These are phyloP conservation scores for Fragilaria crotonensis DNA, from an alignment of 108 stramenopile genomes.

Conservation along the genomic window DNA sequence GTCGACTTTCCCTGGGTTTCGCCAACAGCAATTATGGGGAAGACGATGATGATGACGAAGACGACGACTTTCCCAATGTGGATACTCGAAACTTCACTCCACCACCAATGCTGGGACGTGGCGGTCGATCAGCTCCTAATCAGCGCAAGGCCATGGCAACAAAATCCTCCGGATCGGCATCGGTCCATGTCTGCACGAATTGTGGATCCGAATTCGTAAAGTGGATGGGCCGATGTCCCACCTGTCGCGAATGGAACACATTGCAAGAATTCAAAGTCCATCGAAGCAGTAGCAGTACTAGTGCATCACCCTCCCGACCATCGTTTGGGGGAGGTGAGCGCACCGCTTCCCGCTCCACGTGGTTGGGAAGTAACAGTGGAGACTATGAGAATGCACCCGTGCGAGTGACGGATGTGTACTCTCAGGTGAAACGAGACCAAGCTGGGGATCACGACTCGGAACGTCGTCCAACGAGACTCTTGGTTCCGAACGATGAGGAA, in stretches of 20 bases:
- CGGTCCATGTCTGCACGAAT: constrained; percentile 61
- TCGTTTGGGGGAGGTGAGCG: too few relatives aligned
- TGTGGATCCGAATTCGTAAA: constrained; percentile 87
- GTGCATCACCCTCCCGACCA: background rate
- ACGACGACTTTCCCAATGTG: constrained; percentile 54
- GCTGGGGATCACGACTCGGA: background rate
- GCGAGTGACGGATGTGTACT: constrained; percentile 54
- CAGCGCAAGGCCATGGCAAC: constrained; percentile 48
- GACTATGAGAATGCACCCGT: constrained; percentile 25
- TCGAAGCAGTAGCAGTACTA: constrained; percentile 11
- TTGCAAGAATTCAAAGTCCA: constrained; percentile 60
- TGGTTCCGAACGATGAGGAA: constrained; percentile 70
- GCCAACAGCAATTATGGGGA: constrained; percentile 22
- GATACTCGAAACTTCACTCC: constrained; percentile 44
- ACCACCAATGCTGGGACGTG: constrained; percentile 23
- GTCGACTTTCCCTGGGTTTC: too few relatives aligned
- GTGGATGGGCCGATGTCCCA: constrained; percentile 88
- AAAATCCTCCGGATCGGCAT: constrained; percentile 28
- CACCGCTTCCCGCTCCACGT: too few relatives aligned
- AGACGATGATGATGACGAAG: constrained; percentile 48
- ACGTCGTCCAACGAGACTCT: constrained; percentile 25
- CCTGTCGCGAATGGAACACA: constrained; percentile 90
- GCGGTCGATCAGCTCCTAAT: constrained; percentile 31
- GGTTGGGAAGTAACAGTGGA: background rate
- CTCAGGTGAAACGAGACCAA: constrained; percentile 20